Base-by-base conservation (phyloP, 768 basidiomycete species). In the Kwoniella dendrophila region DNA sequence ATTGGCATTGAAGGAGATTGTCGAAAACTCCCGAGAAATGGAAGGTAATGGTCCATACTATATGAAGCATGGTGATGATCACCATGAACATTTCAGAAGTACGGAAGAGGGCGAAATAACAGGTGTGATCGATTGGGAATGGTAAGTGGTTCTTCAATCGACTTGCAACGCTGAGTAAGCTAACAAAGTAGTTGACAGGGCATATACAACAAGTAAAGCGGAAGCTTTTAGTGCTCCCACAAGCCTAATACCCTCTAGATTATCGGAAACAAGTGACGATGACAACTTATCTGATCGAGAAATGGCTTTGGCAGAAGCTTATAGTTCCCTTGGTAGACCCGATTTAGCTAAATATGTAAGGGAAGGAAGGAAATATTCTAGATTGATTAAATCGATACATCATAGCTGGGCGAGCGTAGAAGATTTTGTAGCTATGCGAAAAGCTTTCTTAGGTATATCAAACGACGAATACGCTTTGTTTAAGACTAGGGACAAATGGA, bases 111-210 rank as follows among this genome's bases (percentile, higher is more conserved):
- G 45, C 3, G 27, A 56, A 5, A 12, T 66, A 2, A 50, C 54
- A 26, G 49, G 41, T 32, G 32, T 57, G 4, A 51, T 66, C 14
- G 64, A 66, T 58, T 66, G 64, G 64, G 45, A 66, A 43, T 66
- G 59, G 64, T 66, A 48, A 64, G 57, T 48, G 44, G 6, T 10
- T 41, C 7, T 38, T 34, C 11, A 10, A 12, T 32, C 6, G n/a
- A 34, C 22, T 30, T 4, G 26, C 20, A 4, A 12, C 24, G 6
- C 14, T 4, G n/a, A 36, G n/a, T 29, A 22, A n/a, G 12, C 14
- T 52, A 26, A 18, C 36, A 38, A 18, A 18, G 36, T 8, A 38
- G 30, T 26, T 56, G 18, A 5, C 45, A 64, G 63, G 56, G 47
- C 57, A 18, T 58, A 44, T 27, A 55, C 45, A 33, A 59, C 57